Evolutionary conservation across 1,139 yeast genomes (phyloP), one percentile per base, ranked within the genome.

Genomic region (Debaryomyces singareniensis): DNA sequence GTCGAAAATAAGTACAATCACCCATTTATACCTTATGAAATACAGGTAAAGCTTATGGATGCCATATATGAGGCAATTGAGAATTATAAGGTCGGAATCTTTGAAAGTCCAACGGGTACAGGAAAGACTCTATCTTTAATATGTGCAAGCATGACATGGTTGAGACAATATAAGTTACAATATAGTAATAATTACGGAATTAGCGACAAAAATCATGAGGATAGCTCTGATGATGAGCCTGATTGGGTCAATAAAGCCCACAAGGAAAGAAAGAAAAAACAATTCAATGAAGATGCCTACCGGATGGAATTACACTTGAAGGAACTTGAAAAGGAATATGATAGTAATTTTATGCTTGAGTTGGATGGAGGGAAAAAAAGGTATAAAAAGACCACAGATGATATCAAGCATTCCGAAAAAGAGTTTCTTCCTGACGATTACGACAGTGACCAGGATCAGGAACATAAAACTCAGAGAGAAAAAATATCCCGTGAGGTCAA

Each of bases 71-170:
- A 71, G 15, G 70, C 86, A 2, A 63, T 89, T 10, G 66, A 69
- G 7, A 63, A 65, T 16, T 75, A 68, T 49, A 84, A 81, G 48
- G 62, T 89, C 2, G 96, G 95, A 0, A 62, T 89, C 5, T 82
- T 89, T 46, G 97, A 89, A 51, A 81, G 94, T 39, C 97, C 98
- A 0, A 89, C 98, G 0, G 98, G 97, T 3, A 84, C 93, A 2
- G 97, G 97, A 4, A 89, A 89, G 54, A 87, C 96, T 0, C 59
- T 89, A 5, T 85, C 96, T 1, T 58, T 89, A 26, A 83, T 89
- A 2, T 91, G 97, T 48, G 76, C 95, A 0, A 64, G 93, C 0
- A 70, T 89, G 75, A 75, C 93, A 0, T 89, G 96, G 96, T 60
- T 89, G 9, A 59, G 96, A 30, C 71, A 76, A 24, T 61, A 72